Conservation (phyloP, 2,329 filamentous ascomycete species). For the Tolypocladium endophyticum region DNA sequence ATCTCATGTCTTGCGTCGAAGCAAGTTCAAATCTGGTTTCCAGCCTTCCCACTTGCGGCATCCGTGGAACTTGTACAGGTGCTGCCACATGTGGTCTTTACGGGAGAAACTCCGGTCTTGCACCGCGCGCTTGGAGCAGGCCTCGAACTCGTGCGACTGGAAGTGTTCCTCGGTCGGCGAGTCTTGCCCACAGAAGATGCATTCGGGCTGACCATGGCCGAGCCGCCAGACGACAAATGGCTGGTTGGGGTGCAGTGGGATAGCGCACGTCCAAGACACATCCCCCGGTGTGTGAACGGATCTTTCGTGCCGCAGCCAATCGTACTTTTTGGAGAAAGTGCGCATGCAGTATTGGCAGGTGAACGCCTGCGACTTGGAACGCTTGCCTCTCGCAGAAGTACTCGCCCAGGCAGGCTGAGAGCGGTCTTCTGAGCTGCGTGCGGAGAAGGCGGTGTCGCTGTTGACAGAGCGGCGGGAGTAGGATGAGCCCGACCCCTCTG, state of each 20-base stretch:
- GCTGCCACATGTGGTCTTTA: constrained; percentile 31
- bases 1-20: constrained; percentile 16
- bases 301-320: constrained; percentile 37
- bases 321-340: constrained; percentile 27
- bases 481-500: constrained; percentile 6
- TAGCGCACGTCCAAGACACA: constrained; percentile 39
- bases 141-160: constrained; percentile 28
- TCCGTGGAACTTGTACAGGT: constrained; percentile 30
- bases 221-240: constrained; percentile 38
- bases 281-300: constrained; percentile 34
- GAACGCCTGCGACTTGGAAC: constrained; percentile 15
- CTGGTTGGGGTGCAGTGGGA: constrained; percentile 19
- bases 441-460: constrained; percentile 4
- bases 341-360: constrained; percentile 27
- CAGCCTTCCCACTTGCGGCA: constrained; percentile 37
- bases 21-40: constrained; percentile 27
- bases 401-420: constrained; percentile 4
- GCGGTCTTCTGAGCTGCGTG: constrained; percentile 1
- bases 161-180: constrained; percentile 24
- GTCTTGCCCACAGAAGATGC: constrained; percentile 25
- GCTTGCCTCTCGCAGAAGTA: constrained; percentile 4
- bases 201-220: constrained; percentile 29
- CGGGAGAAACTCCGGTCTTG: constrained; percentile 31
- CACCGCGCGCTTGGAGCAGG: constrained; percentile 37
- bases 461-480: constrained; percentile 7